Evolutionary conservation across 352 stramenopile genomes (phyloP).

Genomic region (Globisporangium acanthophoron): DNA sequence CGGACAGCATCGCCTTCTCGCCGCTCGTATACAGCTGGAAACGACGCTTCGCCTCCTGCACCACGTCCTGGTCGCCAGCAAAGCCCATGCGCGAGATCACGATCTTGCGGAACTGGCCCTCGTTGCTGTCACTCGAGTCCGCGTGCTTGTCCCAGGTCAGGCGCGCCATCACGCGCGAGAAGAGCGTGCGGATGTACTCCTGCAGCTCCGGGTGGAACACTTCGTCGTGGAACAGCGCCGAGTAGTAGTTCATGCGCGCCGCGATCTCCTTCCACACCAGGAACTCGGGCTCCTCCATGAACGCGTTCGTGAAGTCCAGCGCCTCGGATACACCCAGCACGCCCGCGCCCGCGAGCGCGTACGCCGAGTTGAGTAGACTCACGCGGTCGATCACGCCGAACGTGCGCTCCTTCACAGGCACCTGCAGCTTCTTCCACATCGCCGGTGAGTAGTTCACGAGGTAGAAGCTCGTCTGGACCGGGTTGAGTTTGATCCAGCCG

Average conservation of each 20-base stretch:
- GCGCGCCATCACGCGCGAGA: constrained; percentile 40
- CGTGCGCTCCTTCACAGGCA: constrained; percentile 35
- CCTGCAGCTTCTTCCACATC: constrained; percentile 81
- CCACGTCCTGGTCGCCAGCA: constrained; percentile 40
- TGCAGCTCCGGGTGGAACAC: constrained; percentile 50
- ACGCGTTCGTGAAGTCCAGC: constrained; percentile 59
- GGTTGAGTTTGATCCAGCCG: constrained; percentile 95
- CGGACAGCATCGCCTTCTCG: constrained; percentile 35
- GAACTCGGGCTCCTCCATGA: constrained; percentile 47
- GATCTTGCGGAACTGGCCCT: constrained; percentile 61
- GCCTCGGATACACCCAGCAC: constrained; percentile 40
- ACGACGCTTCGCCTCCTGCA: constrained; percentile 47
- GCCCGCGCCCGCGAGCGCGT: constrained; percentile 82
- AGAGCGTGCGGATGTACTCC: constrained; percentile 47
- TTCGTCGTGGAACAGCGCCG: constrained; percentile 45
- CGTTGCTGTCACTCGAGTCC: constrained; percentile 22
- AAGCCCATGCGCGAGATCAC: constrained; percentile 48
- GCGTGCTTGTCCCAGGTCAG: constrained; percentile 44
- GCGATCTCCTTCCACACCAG: constrained; percentile 72
- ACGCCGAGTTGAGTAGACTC: constrained; percentile 89
- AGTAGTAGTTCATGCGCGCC: constrained; percentile 41
- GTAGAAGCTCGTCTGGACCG: constrained; percentile 92
- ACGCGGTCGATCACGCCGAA: constrained; percentile 87
- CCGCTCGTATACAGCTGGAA: constrained; percentile 47
- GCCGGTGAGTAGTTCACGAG: constrained; percentile 90